These are phyloP conservation scores for Cutaneotrichosporon daszewskae DNA, from an alignment of 1,284 basidiomycete genomes.

Conservation along the genomic window DNA sequence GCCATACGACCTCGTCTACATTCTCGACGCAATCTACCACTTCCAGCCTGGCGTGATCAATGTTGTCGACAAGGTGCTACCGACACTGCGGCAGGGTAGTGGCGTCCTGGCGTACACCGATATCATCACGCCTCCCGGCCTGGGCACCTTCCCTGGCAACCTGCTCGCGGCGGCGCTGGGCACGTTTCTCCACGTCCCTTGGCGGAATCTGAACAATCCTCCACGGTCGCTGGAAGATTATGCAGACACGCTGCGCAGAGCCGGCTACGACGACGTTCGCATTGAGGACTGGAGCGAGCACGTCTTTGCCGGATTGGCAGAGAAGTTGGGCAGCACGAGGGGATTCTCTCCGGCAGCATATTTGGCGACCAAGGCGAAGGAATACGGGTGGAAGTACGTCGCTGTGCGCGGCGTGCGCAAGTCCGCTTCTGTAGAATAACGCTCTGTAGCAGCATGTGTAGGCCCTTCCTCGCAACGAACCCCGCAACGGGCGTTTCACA, in stretches of 20 bases:
- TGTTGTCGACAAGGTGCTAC: constrained; percentile 52
- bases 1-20: constrained; percentile 44
- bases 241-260: constrained; percentile 48
- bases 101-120: constrained; percentile 62
- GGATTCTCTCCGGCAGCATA: too few species aligned
- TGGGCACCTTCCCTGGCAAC: constrained; percentile 13
- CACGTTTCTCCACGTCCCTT: constrained; percentile 50
- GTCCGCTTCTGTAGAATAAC: too few species aligned
- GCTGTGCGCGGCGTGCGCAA: constrained; percentile 52
- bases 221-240: constrained; percentile 51
- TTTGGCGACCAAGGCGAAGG: constrained; percentile 49
- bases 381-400: constrained; percentile 55
- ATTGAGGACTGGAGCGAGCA: constrained; percentile 59
- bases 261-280: constrained; percentile 56
- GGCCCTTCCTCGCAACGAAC: too few species aligned
- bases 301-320: constrained; percentile 55
- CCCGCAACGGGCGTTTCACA: too few species aligned
- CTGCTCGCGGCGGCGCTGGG: constrained; percentile 27
- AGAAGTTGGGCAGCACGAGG: constrained; percentile 50
- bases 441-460: too few species aligned
- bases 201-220: constrained; percentile 52
- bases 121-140: constrained; percentile 45
- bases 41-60: constrained; percentile 55
- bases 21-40: constrained; percentile 68
- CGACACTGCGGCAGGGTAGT: constrained; percentile 48